phyloP scores from a whole-genome alignment of 106 monocot species.

The Apostasia ramifera region DNA sequence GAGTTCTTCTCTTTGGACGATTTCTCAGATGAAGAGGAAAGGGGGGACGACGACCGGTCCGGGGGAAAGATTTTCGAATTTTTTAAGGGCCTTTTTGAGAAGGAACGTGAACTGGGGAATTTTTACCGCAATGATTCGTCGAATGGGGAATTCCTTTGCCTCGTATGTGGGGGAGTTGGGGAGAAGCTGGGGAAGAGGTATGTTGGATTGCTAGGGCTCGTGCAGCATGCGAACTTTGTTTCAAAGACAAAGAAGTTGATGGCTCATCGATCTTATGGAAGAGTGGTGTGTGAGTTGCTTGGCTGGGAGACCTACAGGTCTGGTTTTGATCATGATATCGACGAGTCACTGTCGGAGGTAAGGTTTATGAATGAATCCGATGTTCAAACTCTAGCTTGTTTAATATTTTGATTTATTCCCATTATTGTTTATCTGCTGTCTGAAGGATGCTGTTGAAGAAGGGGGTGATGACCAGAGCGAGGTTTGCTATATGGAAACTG shows the following conservation, averaged over 20 bases:
- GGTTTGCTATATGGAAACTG: too few relatives aligned
- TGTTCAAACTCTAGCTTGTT: not conserved
- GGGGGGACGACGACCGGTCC: slow-evolving; percentile 13
- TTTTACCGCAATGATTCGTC: slow-evolving; percentile 43
- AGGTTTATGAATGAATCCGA: not conserved
- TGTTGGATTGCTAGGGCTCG: slow-evolving; percentile 30
- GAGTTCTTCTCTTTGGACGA: slow-evolving; percentile 34
- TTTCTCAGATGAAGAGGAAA: slow-evolving; percentile 15
- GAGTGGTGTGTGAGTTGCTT: slow-evolving; percentile 49
- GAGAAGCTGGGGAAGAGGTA: slow-evolving; percentile 40
- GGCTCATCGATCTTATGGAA: slow-evolving; percentile 53
- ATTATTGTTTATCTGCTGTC: too few relatives aligned
- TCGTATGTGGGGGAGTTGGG: slow-evolving; percentile 40
- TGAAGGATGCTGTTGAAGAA: not conserved
- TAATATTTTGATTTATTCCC: too few relatives aligned
- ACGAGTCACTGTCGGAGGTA: not conserved
- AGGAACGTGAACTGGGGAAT: slow-evolving; percentile 30
- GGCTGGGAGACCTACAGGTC: slow-evolving; percentile 33
- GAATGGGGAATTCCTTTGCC: slow-evolving; percentile 55
- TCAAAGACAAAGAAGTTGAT: slow-evolving; percentile 25
- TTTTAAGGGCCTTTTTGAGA: slow-evolving; percentile 37
- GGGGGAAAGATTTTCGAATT: slow-evolving; percentile 19
- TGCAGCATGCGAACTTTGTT: slow-evolving; percentile 50
- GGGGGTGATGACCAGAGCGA: not conserved
- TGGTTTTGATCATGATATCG: slow-evolving; percentile 19